Evolutionary conservation across 441 rosid species (phyloP).

Genomic region (Dalechampia spathulata): DNA sequence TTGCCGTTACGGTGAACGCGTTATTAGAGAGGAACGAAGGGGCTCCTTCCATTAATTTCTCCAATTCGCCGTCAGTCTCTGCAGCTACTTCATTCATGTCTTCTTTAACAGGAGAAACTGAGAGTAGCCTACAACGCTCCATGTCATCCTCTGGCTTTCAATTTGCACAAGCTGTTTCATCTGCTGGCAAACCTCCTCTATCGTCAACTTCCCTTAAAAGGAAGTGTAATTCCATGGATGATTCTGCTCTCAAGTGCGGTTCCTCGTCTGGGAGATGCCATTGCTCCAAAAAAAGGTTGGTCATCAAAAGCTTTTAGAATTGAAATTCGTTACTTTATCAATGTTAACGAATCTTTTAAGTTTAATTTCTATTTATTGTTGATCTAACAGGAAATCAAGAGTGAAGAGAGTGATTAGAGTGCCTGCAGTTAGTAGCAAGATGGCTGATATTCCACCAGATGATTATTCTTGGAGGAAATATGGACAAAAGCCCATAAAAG

Average conservation of each 20-base stretch:
- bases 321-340: too few relatives aligned
- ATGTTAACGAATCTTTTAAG: too few relatives aligned
- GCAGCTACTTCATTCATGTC: constrained; percentile 58
- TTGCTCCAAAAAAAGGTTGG: constrained; percentile 83
- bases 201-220: constrained; percentile 49
- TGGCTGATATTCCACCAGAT: constrained; percentile 95
- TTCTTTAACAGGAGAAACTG: constrained; percentile 46
- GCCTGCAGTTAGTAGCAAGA: constrained; percentile 77
- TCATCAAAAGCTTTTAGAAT: too few relatives aligned
- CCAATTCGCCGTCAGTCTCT: constrained; percentile 47
- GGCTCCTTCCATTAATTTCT: constrained; percentile 39
- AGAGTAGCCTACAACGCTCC: constrained; percentile 16
- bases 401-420: constrained; percentile 63
- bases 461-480: constrained; percentile 96
- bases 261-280: constrained; percentile 60
- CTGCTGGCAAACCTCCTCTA: constrained; percentile 76
- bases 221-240: constrained; percentile 53
- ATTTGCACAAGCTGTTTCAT: constrained; percentile 29
- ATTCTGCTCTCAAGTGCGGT: constrained; percentile 48
- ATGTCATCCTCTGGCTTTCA: constrained; percentile 45
- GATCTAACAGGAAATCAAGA: constrained; percentile 51
- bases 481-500: constrained; percentile 95
- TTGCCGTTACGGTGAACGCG: constrained; percentile 19
- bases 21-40: constrained; percentile 33
- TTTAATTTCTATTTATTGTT: too few relatives aligned